Base-by-base conservation (phyloP, 2,329 filamentous ascomycete species). In the Nothomitra cinnamomea region DNA sequence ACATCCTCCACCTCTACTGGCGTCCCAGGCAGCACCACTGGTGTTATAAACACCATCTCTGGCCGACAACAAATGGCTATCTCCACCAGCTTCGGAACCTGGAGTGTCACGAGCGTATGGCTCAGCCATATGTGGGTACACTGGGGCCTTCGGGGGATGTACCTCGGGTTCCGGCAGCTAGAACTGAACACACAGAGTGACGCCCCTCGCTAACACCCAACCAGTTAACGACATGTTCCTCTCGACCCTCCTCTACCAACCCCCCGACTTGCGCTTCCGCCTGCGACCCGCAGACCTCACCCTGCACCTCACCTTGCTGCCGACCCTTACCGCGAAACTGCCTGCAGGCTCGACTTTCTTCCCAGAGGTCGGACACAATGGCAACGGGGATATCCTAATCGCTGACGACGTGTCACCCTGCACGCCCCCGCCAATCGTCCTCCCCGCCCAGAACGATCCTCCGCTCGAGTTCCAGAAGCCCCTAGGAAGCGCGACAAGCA, bases 401-500 rank as follows among this genome's bases (percentile, higher is more conserved):
- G 8, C 1, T 2, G 19, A 24, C 48, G 4, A 25, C 21, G 1
- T 13, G 8, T 8, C 21, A 1, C 2, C 7, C 12, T 51, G 48
- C 21, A 60, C 61, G 5, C 28, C 28, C 4, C 63, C 65, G 42
- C 63, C 67, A 12, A 74, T 76, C 52, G 68, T 76, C 53, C 73
- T 74, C 55, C 58, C 63, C 1, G 66, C 67, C 0, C 70, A 70
- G 4, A 62, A 68, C 1, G 69, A 72, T 55, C 75, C 73, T 6
- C 57, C 70, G 1, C 63, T 74, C 15, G 70, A 72, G 59, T 72
- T 65, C 58, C 51, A 59, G 55, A 73, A 72, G 63, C 72, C 74
- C 0, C 60, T 72, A 1, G 75, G 75, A 8, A 74, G 69, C 2
- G 75, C 75, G 13, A 69, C 63, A 2, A 65, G 72, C 56, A 58